These are phyloP conservation scores for Vitis rupestris DNA, from an alignment of 164 flowering plant genomes.

Conservation along the genomic window DNA sequence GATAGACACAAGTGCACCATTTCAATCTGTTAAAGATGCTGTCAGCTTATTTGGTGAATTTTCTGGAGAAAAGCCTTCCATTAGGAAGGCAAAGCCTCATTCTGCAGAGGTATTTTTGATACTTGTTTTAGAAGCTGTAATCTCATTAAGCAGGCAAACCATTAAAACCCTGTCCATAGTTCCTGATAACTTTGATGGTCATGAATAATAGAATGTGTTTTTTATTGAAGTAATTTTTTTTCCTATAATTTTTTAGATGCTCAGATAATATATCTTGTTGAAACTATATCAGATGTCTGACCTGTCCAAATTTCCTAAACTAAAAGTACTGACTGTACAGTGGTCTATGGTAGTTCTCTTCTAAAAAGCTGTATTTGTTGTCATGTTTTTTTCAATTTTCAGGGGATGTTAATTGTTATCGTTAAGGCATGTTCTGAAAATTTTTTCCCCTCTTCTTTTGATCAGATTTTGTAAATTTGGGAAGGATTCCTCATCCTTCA, in stretches of 20 bases:
- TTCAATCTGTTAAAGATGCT: conserved; percentile 97
- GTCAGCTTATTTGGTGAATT: conserved; percentile 83
- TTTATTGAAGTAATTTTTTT: too few species aligned
- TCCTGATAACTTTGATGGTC: neutral
- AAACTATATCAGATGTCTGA: neutral
- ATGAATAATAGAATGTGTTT: too few species aligned
- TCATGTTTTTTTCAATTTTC: neutral
- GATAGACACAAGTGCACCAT: conserved; percentile 96
- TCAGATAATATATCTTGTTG: too few species aligned
- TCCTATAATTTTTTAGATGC: too few species aligned
- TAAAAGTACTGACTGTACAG: neutral
- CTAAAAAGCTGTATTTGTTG: neutral
- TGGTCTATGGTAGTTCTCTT: neutral
- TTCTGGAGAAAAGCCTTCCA: conserved; percentile 60
- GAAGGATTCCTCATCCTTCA: too few species aligned
- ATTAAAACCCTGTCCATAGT: too few species aligned
- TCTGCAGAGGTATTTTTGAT: conserved; percentile 60
- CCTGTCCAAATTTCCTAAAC: neutral
- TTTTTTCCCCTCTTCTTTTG: too few species aligned
- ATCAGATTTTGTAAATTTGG: too few species aligned
- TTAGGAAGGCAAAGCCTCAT: conserved; percentile 63
- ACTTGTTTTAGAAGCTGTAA: neutral
- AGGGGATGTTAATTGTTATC: too few species aligned
- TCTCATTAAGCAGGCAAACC: too few species aligned
- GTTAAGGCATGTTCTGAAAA: too few species aligned